Percentiles rank a stretch among this genome's conserved stretches.
phyloP scores from a whole-genome alignment of 345 rosid species.

The Bruguiera parviflora region DNA sequence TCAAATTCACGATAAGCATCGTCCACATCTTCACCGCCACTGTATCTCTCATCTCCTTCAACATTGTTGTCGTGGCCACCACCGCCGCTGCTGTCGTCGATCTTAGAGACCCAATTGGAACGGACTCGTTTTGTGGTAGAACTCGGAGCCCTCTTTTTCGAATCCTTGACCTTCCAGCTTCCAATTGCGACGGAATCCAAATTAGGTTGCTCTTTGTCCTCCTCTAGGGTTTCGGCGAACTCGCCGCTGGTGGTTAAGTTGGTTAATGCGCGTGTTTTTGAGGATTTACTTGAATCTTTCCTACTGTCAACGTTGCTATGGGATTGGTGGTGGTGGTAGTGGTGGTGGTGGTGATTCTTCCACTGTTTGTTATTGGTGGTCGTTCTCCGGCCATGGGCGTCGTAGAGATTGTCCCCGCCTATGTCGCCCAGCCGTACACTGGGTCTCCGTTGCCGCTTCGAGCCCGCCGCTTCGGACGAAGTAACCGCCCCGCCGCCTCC shows the following conservation, averaged over 20 bases:
- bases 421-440: constrained; percentile 91
- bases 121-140: constrained; percentile 49
- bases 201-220: constrained; percentile 32
- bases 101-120: constrained; percentile 61
- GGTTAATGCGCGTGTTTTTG: constrained; percentile 58
- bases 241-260: constrained; percentile 44
- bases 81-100: constrained; percentile 39
- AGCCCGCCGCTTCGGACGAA: constrained; percentile 51
- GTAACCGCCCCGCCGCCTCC: constrained; percentile 35
- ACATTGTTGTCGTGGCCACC: constrained; percentile 17
- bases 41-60: constrained; percentile 48
- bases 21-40: constrained; percentile 51
- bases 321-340: not conserved
- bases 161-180: constrained; percentile 62
- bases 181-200: constrained; percentile 59
- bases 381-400: constrained; percentile 43
- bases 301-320: constrained; percentile 27
- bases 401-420: constrained; percentile 72
- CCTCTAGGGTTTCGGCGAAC: constrained; percentile 52
- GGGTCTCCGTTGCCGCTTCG: constrained; percentile 81
- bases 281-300: constrained; percentile 32
- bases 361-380: constrained; percentile 27
- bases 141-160: constrained; percentile 35
- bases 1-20: constrained; percentile 51
- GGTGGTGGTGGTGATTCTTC: constrained; percentile 20